Base-by-base conservation (phyloP, 2,329 filamentous ascomycete genomes). In the Zarea fungicola region DNA sequence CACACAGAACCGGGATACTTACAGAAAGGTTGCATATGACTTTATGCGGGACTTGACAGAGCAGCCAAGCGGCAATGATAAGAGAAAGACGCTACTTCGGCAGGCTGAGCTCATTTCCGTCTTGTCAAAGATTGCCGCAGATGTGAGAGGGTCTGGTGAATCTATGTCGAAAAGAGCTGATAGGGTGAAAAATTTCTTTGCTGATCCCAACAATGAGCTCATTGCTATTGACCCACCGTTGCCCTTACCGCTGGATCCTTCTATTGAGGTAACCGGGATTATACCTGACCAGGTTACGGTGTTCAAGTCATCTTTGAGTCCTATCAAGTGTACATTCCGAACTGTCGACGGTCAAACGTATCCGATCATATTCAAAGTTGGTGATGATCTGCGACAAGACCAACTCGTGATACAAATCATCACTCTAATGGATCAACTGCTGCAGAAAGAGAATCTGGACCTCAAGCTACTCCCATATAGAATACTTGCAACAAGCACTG, bases 391-490 rank as follows among this genome's bases (percentile, higher is more conserved):
- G 44, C 87, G 93, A 13, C 93, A 99, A 67, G 93, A 99, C 62
- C 93, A 99, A 63, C 80, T 99, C 3, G 92, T 99, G 29, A 95
- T 99, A 48, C 93, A 83, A 61, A 97, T 97, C 61, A 96, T 99
- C 64, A 95, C 89, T 0, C 78, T 99, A 14, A 99, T 99, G 93
- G 93, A 99, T 60, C 88, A 92, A 51, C 80, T 99, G 1, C 77
- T 99, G 5, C 88, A 89, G 52, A 96, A 97, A 62, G 93, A 99
- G 63, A 97, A 99, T 53, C 75, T 99, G 9, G 93, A 99, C 62
- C 77, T 99, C 37, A 96, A 95, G 62, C 77, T 99, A 1, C 92
- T 92, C 0, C 93, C 93, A 0, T 99, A 99, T 72, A 92, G 92
- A 59, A 96, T 97, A 55, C 80, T 99, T 8, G 93, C 93, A 1